Percentiles rank a stretch among this genome's conserved stretches.
phyloP scores from a whole-genome alignment of 1,284 basidiomycete species.

The Ustilago bromivora region DNA sequence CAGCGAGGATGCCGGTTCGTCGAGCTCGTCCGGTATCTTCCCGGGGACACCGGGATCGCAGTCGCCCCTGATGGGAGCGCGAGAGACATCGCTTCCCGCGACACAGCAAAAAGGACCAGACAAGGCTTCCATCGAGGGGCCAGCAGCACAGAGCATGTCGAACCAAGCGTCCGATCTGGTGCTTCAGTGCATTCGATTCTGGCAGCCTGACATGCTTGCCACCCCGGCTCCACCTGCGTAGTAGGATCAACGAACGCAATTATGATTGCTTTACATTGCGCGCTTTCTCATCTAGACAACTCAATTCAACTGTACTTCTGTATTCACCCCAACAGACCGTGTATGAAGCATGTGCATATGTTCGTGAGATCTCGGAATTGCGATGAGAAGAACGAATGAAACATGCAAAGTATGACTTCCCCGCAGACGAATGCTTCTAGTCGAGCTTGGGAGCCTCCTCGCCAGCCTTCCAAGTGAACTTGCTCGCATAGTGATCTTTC shows the following conservation, averaged over 20 bases:
- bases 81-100: not conserved
- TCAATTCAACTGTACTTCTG: not conserved
- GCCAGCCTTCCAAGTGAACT: constrained; percentile 64
- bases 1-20: constrained; percentile 28
- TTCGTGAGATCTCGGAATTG: not conserved
- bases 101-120: not conserved
- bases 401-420: not conserved
- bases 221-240: not conserved
- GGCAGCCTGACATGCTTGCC: constrained; percentile 30
- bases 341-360: not conserved
- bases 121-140: not conserved
- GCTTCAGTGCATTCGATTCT: constrained; percentile 37
- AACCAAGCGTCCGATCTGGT: constrained; percentile 27
- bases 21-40: constrained; percentile 3
- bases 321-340: not conserved
- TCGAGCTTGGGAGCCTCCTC: constrained; percentile 48
- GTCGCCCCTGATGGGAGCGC: constrained; percentile 11
- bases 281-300: not conserved
- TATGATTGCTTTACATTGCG: not conserved
- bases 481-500: constrained; percentile 60
- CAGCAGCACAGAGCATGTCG: constrained; percentile 5
- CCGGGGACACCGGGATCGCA: constrained; percentile 17
- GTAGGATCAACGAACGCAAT: not conserved
- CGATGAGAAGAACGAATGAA: not conserved
- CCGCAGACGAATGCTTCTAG: not conserved